Evolutionary conservation across 169 alveolate genomes (phyloP).

Genomic region (Blepharisma undulans): DNA sequence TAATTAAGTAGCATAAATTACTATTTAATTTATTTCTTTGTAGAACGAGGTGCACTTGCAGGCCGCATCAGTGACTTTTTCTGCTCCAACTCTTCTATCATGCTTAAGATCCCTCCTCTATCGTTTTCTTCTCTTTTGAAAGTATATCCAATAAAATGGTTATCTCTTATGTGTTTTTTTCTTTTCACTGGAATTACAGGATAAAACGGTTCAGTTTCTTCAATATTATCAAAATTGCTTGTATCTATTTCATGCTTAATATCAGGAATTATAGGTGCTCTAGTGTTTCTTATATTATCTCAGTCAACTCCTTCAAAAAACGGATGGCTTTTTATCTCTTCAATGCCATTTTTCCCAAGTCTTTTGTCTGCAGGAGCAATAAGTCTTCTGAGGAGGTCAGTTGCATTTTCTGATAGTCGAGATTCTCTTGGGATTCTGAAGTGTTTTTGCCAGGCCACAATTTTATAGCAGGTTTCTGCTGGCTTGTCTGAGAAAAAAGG

Average conservation of each 20-base stretch:
- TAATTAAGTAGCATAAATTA: neutral
- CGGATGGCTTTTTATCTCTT: conserved; percentile 84
- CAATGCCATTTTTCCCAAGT: conserved; percentile 63
- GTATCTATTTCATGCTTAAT: conserved; percentile 46
- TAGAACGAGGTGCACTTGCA: neutral
- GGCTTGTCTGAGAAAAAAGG: conserved; percentile 83
- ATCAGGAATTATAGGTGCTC: conserved; percentile 57
- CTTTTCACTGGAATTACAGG: neutral
- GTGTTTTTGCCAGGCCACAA: conserved; percentile 84
- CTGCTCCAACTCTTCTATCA: conserved; percentile 83
- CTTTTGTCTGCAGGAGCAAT: conserved; percentile 72
- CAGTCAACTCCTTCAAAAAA: conserved; percentile 71
- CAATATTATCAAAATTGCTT: conserved; percentile 50
- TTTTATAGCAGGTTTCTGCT: conserved; percentile 81
- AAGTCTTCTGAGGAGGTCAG: conserved; percentile 75
- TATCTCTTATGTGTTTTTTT: conserved; percentile 23
- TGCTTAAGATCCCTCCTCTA: conserved; percentile 70
- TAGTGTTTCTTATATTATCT: conserved; percentile 39
- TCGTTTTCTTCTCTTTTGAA: conserved; percentile 47
- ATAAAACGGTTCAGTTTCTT: conserved; percentile 56
- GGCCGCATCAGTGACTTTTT: conserved; percentile 52
- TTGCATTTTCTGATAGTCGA: conserved; percentile 75
- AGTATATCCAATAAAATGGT: conserved; percentile 35
- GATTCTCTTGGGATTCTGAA: conserved; percentile 83
- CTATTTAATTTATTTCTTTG: neutral